A percentile compares a stretch with the other conserved stretches of the same genome.
phyloP scores from a whole-genome alignment of 192 early-diverging fungal species.

The Geranomyces variabilis region DNA sequence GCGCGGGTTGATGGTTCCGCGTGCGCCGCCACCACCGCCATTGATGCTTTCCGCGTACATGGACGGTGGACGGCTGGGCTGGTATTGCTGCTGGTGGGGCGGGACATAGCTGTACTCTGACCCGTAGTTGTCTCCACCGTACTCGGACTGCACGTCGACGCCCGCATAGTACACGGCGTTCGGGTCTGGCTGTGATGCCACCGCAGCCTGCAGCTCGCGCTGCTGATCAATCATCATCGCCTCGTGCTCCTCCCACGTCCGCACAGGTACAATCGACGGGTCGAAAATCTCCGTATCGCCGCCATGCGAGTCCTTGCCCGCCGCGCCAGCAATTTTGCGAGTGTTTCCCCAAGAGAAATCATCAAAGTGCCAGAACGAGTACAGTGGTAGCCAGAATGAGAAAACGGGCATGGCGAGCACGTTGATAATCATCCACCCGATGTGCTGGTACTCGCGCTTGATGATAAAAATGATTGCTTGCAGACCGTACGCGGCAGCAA shows the following conservation, averaged over 20 bases:
- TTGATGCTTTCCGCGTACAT: background rate
- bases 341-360: slow-evolving; percentile 66
- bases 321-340: slow-evolving; percentile 83
- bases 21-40: too few relatives aligned
- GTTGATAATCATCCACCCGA: slow-evolving; percentile 96
- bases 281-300: slow-evolving; percentile 61
- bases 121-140: background rate
- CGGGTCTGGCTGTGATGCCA: too few relatives aligned
- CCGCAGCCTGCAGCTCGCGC: slow-evolving; percentile 17
- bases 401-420: slow-evolving; percentile 90
- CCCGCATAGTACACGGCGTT: background rate
- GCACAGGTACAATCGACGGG: slow-evolving; percentile 40
- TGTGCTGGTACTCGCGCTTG: slow-evolving; percentile 74
- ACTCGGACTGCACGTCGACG: background rate
- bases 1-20: too few relatives aligned
- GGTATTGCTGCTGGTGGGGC: background rate
- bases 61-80: background rate
- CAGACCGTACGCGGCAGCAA: slow-evolving; percentile 86
- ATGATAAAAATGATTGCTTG: slow-evolving; percentile 88
- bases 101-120: slow-evolving; percentile 28
- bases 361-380: slow-evolving; percentile 97
- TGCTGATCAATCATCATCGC: background rate
- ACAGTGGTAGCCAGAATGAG: slow-evolving; percentile 63
- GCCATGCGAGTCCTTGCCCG: slow-evolving; percentile 69
- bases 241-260: slow-evolving; percentile 53